Base-by-base conservation (phyloP, 345 rosid species). In the Aurinia saxatilis region DNA sequence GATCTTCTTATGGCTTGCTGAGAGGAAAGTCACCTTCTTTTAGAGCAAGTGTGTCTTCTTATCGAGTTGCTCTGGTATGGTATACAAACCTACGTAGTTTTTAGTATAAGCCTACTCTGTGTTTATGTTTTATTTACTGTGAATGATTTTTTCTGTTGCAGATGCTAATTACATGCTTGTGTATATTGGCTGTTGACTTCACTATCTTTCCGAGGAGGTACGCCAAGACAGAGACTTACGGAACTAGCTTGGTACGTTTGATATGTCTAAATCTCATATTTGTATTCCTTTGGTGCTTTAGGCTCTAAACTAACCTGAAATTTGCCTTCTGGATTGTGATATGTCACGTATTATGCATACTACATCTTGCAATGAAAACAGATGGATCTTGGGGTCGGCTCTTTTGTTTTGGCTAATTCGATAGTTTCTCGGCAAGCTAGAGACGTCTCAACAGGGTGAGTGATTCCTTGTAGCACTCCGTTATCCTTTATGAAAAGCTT, bases 361-460 rank as follows among this genome's bases (percentile, higher is more conserved):
- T 41, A 27, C 55, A 37, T 35, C 62, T 39, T 60, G 36, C 45
- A 49, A 68, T 61, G 73, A 13, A 68, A 16, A 77, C 77, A 90
- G 97, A 90, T 90, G 99, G 97, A 90, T 81, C 83, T 90, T 62
- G 99, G 99, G 33, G 97, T 93, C 54, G 99, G 97, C 55, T 89
- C 93, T 60, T 92, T 92, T 82, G 83, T 87, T 25, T 35, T 87
- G 37, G 82, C 83, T 36, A 85, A 87, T 73, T 73, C 99, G 57
- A 66, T 90, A 59, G 88, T 84, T 59, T 92, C 96, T 56, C 80
- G 84, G 11, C 90, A 90, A 85, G 97, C 99, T 33, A 81, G 91
- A 13, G 63, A 77, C 36, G 38, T 80, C 67, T 74, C 82, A 51
- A 75, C 86, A 50, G 63, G 60, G 96, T 89, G 46, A 27, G 95